Percentiles rank a stretch among this genome's conserved stretches.
Conservation (phyloP, 495 filamentous ascomycete species). For the Tuber brumale region DNA sequence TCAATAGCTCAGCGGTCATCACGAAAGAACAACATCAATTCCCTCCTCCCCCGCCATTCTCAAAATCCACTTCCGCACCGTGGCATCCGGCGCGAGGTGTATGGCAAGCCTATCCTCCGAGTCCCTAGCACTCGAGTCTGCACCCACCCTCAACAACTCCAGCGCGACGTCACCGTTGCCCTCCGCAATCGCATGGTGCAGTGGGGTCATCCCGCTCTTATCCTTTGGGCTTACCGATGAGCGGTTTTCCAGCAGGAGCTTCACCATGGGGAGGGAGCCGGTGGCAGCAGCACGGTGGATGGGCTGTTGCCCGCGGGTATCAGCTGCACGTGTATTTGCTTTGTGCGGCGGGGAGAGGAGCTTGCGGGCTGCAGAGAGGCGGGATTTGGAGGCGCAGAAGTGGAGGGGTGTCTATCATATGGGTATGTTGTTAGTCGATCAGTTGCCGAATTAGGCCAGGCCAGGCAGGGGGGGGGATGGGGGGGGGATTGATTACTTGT, state of each 20-base stretch:
- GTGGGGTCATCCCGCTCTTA: slow-evolving; percentile 68
- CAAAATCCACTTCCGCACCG: slow-evolving; percentile 68
- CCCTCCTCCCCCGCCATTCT: slow-evolving; percentile 78
- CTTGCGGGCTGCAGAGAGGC: slow-evolving; percentile 70
- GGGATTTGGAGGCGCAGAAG: slow-evolving; percentile 82
- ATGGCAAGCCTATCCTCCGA: slow-evolving; percentile 64
- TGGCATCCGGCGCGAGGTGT: slow-evolving; percentile 75
- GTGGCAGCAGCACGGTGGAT: slow-evolving; percentile 88
- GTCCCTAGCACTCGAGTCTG: slow-evolving; percentile 74
- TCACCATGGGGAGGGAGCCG: slow-evolving; percentile 77
- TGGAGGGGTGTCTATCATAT: slow-evolving; percentile 71
- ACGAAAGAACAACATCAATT: slow-evolving; percentile 51
- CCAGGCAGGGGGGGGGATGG: neutral
- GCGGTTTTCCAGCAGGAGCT: slow-evolving; percentile 66
- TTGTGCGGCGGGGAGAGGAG: slow-evolving; percentile 63
- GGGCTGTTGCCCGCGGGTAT: slow-evolving; percentile 76
- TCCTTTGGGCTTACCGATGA: slow-evolving; percentile 88
- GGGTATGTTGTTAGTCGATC: neutral
- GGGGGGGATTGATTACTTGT: slow-evolving; percentile 24
- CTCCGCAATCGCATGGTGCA: slow-evolving; percentile 92
- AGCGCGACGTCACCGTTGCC: slow-evolving; percentile 88
- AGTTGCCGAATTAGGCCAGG: slow-evolving; percentile 33
- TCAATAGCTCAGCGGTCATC: neutral
- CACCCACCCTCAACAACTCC: slow-evolving; percentile 72
- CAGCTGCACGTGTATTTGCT: slow-evolving; percentile 75